Evolutionary conservation across 2,329 filamentous ascomycete species (phyloP).

Genomic region (Lecanicillium sp.): DNA sequence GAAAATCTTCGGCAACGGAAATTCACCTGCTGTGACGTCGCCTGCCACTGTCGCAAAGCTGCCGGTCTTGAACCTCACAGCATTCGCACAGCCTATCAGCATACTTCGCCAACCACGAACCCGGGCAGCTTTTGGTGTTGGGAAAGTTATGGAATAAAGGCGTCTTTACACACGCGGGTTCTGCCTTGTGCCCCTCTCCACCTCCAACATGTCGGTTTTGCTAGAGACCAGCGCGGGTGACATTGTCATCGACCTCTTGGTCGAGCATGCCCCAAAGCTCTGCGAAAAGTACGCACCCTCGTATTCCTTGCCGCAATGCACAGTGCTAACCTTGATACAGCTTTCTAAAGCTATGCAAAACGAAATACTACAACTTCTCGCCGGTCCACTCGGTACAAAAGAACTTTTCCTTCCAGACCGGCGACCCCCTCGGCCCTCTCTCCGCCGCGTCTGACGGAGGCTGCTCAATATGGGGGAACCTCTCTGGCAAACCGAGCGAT

Average conservation of each 20-base stretch:
- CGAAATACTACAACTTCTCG: constrained; percentile 98
- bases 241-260: constrained; percentile 86
- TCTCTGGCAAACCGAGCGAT: constrained; percentile 59
- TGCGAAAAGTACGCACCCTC: constrained; percentile 82
- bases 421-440: constrained; percentile 84
- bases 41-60: no score
- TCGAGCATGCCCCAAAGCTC: constrained; percentile 81
- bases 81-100: no score
- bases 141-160: no score
- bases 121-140: no score
- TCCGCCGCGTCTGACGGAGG: constrained; percentile 84
- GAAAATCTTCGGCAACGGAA: no score
- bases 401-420: constrained; percentile 92
- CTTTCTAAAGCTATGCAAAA: constrained; percentile 97
- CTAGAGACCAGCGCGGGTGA: constrained; percentile 90
- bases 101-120: no score
- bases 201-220: constrained; percentile 70
- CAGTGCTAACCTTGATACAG: constrained; percentile 44
- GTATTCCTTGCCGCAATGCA: constrained; percentile 4
- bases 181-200: not conserved
- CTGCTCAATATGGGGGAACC: constrained; percentile 81
- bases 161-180: no score
- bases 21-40: no score
- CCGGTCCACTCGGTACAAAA: constrained; percentile 89
- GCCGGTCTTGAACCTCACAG: no score